A percentile compares a stretch with the other conserved stretches of the same genome.
Conservation (phyloP, 768 basidiomycete genomes). For the Mycena alexandri region DNA sequence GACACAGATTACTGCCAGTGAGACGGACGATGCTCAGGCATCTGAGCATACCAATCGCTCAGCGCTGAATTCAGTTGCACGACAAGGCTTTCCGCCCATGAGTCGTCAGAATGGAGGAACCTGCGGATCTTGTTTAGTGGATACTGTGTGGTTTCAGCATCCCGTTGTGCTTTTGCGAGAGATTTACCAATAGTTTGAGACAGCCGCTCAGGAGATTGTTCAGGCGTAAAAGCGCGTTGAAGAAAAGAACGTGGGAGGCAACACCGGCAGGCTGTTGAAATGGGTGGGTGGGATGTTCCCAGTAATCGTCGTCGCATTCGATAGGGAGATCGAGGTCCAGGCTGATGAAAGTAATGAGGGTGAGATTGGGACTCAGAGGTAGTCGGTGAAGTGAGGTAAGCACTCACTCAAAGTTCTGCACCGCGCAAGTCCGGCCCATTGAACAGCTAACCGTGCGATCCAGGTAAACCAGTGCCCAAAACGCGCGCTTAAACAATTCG, state of each 20-base stretch:
- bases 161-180: too few relatives aligned
- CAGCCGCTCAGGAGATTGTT: slow-evolving; percentile 71
- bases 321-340: slow-evolving; percentile 77
- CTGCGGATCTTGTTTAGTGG: slow-evolving; percentile 73
- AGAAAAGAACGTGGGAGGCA: slow-evolving; percentile 67
- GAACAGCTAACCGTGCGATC: slow-evolving; percentile 62
- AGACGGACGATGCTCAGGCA: slow-evolving; percentile 58
- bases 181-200: slow-evolving; percentile 65
- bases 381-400: slow-evolving; percentile 40
- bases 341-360: slow-evolving; percentile 50
- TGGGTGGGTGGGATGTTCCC: slow-evolving; percentile 66
- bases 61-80: slow-evolving; percentile 81
- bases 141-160: slow-evolving; percentile 55
- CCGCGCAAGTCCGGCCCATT: slow-evolving; percentile 60
- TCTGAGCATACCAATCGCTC: slow-evolving; percentile 71
- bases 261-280: slow-evolving; percentile 74
- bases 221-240: slow-evolving; percentile 66
- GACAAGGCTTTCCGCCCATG: slow-evolving; percentile 76
- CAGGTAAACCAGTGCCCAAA: slow-evolving; percentile 58
- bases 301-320: slow-evolving; percentile 77
- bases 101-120: slow-evolving; percentile 56
- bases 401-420: slow-evolving; percentile 51
- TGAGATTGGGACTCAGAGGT: too few relatives aligned
- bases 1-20: slow-evolving; percentile 31
- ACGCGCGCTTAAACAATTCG: slow-evolving; percentile 82